Evolutionary conservation across 1,139 yeast species (phyloP).

Genomic region (Scheffersomyces parashehatae): DNA sequence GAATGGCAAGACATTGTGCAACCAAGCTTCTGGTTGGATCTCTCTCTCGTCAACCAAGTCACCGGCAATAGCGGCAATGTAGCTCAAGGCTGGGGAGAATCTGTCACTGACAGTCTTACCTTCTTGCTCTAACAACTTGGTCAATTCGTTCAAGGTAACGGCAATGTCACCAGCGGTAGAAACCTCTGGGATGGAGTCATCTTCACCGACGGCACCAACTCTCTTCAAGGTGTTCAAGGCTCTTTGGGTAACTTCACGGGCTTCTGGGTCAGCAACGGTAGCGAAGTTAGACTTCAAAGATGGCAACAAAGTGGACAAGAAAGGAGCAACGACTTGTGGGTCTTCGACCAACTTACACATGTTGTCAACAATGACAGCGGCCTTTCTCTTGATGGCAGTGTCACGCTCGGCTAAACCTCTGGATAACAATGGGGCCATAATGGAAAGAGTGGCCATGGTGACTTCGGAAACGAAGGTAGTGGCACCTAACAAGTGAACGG

Average conservation of each 20-base stretch:
- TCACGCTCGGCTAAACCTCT: slow-evolving; percentile 99
- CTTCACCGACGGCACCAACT: slow-evolving; percentile 94
- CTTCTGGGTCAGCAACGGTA: slow-evolving; percentile 99
- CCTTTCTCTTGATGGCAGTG: slow-evolving; percentile 98
- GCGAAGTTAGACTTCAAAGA: slow-evolving; percentile 91
- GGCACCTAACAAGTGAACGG: slow-evolving; percentile 98
- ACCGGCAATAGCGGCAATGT: slow-evolving; percentile 97
- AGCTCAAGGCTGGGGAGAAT: slow-evolving; percentile 74
- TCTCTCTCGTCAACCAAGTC: slow-evolving; percentile 98
- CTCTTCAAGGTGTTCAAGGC: slow-evolving; percentile 97
- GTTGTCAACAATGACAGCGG: slow-evolving; percentile 99
- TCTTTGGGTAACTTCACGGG: slow-evolving; percentile 96
- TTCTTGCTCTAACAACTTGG: slow-evolving; percentile 67
- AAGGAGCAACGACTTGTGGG: slow-evolving; percentile 99
- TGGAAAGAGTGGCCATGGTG: slow-evolving; percentile 98
- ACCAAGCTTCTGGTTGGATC: slow-evolving; percentile 91
- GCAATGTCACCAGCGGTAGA: slow-evolving; percentile 96
- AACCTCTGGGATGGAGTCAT: slow-evolving; percentile 90
- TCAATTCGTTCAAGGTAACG: slow-evolving; percentile 83
- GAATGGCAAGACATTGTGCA: slow-evolving; percentile 84
- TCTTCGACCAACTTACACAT: slow-evolving; percentile 99
- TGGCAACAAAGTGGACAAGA: slow-evolving; percentile 93
- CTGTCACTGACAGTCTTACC: slow-evolving; percentile 70
- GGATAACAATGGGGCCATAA: slow-evolving; percentile 97
- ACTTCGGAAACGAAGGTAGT: slow-evolving; percentile 99